Percentiles rank a stretch among this genome's conserved stretches.
phyloP scores from a whole-genome alignment of 2,329 filamentous ascomycete genomes.

The Basipetospora chlamydospora region DNA sequence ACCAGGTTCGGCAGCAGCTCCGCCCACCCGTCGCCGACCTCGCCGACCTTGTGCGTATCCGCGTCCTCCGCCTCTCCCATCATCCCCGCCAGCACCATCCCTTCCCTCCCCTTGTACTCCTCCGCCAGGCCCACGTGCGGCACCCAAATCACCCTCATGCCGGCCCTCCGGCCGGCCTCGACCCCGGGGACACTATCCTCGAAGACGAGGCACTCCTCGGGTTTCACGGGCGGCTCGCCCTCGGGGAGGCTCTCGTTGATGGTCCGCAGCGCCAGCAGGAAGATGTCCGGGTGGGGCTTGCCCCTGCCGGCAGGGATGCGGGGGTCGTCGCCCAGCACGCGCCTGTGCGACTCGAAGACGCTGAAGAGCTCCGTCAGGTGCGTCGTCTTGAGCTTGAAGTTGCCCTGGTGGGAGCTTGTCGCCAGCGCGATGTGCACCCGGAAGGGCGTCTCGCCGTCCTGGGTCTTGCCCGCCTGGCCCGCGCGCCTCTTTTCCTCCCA shows the following conservation, averaged over 20 bases:
- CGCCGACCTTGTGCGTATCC: conserved; percentile 40
- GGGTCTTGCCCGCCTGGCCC: conserved; percentile 10
- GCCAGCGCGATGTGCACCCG: conserved; percentile 71
- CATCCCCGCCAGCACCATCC: conserved; percentile 67
- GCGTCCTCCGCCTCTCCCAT: conserved; percentile 52
- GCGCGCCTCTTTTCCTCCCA: conserved; percentile 23
- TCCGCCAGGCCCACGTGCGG: conserved; percentile 67
- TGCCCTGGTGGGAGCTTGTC: conserved; percentile 58
- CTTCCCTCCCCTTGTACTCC: conserved; percentile 64
- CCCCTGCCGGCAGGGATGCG: conserved; percentile 68
- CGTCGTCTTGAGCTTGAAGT: conserved; percentile 63
- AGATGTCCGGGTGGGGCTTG: conserved; percentile 92
- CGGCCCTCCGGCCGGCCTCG: conserved; percentile 76
- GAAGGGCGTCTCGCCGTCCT: conserved; percentile 15
- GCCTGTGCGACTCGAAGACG: conserved; percentile 53
- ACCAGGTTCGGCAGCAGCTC: conserved; percentile 36
- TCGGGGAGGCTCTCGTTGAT: conserved; percentile 61
- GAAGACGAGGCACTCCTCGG: conserved; percentile 87
- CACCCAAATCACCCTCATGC: conserved; percentile 89
- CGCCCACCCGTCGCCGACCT: conserved; percentile 46
- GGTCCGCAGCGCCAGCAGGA: conserved; percentile 67
- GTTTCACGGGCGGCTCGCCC: conserved; percentile 50
- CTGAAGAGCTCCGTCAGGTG: conserved; percentile 44
- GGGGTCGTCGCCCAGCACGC: conserved; percentile 72
- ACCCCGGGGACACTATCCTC: conserved; percentile 91